Evolutionary conservation across 805 yeast genomes (phyloP).

Genomic region (Sugiyamaella marilandica): DNA sequence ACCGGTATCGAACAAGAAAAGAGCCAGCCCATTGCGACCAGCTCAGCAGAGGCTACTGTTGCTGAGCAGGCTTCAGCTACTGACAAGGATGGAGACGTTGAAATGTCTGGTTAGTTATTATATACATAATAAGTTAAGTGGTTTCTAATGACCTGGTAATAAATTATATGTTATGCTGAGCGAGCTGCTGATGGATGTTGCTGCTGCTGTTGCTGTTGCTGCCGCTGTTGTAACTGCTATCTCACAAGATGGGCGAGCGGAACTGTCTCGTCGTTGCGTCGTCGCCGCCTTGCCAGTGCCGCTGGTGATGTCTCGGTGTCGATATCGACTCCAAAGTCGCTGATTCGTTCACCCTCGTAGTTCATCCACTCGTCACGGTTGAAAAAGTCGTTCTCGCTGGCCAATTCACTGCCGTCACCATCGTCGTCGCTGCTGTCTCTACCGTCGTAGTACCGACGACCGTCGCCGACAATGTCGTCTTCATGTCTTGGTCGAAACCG

Average conservation of each 20-base stretch:
- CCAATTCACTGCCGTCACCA: conserved; percentile 1
- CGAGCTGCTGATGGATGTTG: too few relatives aligned
- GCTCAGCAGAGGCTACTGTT: neutral
- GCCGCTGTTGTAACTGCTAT: neutral
- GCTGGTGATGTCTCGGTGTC: conserved; percentile 12
- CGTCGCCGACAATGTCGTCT: neutral
- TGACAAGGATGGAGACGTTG: conserved; percentile 33
- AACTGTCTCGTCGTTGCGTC: conserved; percentile 4
- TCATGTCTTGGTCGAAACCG: conserved; percentile 4
- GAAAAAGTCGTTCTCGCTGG: conserved; percentile 28
- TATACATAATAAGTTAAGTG: neutral
- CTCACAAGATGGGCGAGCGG: conserved; percentile 11
- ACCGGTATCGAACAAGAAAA: too few relatives aligned
- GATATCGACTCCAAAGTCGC: conserved; percentile 82
- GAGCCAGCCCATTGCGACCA: neutral
- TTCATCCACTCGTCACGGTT: conserved; percentile 59
- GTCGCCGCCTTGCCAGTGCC: neutral
- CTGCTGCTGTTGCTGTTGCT: neutral
- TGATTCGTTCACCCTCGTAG: conserved; percentile 75
- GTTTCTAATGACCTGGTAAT: neutral
- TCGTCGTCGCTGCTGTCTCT: neutral
- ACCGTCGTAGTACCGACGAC: neutral
- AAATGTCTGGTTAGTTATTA: conserved; percentile 22
- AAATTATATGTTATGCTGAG: neutral
- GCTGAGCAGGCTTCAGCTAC: neutral